phyloP scores from a whole-genome alignment of 345 rosid species.

The Gossypium mustelinum region DNA sequence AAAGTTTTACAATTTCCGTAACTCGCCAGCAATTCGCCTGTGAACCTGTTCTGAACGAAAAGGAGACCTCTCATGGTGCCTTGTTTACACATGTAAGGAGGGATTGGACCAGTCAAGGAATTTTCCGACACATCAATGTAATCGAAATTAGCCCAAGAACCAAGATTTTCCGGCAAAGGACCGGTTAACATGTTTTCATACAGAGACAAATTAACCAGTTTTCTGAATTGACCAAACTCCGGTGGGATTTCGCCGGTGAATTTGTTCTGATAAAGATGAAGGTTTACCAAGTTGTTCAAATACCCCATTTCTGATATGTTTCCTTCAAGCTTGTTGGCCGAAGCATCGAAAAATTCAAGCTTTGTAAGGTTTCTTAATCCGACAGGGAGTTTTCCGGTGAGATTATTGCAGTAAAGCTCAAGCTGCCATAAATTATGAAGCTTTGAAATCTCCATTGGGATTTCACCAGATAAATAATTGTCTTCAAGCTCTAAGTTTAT shows the following conservation, averaged over 20 bases:
- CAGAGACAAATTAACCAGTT: conserved; percentile 65
- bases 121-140: conserved; percentile 87
- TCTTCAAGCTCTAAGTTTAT: conserved; percentile 49
- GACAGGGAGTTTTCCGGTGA: conserved; percentile 63
- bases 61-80: conserved; percentile 66
- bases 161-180: conserved; percentile 60
- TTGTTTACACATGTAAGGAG: conserved; percentile 80
- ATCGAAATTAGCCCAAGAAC: conserved; percentile 62
- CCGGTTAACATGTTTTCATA: conserved; percentile 65
- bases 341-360: conserved; percentile 60
- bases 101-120: conserved; percentile 62
- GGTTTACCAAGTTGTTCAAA: conserved; percentile 50
- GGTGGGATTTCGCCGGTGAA: conserved; percentile 68
- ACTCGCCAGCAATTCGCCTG: conserved; percentile 64
- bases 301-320: conserved; percentile 52
- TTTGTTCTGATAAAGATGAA: conserved; percentile 55
- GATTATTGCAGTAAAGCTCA: conserved; percentile 54
- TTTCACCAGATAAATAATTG: conserved; percentile 46
- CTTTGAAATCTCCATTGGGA: conserved; percentile 57
- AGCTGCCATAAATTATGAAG: conserved; percentile 62
- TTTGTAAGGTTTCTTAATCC: conserved; percentile 64
- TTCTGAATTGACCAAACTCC: conserved; percentile 63
- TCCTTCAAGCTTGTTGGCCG: conserved; percentile 51
- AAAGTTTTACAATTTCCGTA: conserved; percentile 60
- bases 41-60: conserved; percentile 63